Percentiles rank a stretch among this genome's conserved stretches.
Evolutionary conservation across 495 filamentous ascomycete species (phyloP).

Genomic region (Melanomma pulvis-pyrius): DNA sequence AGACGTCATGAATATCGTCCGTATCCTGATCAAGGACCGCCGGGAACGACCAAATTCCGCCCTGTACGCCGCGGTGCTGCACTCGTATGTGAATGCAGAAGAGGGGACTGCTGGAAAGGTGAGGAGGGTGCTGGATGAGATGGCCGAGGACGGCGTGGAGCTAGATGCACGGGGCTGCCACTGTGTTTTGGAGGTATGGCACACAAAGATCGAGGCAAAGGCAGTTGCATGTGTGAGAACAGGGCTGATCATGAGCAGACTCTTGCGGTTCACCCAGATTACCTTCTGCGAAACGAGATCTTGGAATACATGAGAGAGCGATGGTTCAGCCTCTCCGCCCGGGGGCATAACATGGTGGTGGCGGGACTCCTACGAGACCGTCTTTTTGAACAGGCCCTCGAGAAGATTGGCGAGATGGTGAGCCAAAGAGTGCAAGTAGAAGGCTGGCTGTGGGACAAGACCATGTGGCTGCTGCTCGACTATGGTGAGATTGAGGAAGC

Average conservation of each 20-base stretch:
- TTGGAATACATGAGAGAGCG: constrained; percentile 69
- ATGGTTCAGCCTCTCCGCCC: constrained; percentile 67
- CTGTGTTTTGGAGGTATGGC: constrained; percentile 65
- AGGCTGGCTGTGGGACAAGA: constrained; percentile 73
- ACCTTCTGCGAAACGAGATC: constrained; percentile 70
- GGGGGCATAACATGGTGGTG: constrained; percentile 69
- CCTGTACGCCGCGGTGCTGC: constrained; percentile 74
- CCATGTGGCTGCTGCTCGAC: constrained; percentile 70
- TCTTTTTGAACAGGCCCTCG: constrained; percentile 78
- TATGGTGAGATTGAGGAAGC: constrained; percentile 76
- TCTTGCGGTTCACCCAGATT: constrained; percentile 83
- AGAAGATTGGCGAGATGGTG: constrained; percentile 69
- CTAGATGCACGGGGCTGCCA: constrained; percentile 70
- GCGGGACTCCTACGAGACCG: constrained; percentile 76
- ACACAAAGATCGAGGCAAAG: not conserved
- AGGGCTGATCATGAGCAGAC: constrained; percentile 51
- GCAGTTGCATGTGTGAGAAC: not conserved
- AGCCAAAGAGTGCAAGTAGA: constrained; percentile 58
- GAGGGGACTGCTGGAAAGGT: constrained; percentile 67
- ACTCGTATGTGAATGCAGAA: constrained; percentile 64
- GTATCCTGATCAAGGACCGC: constrained; percentile 63
- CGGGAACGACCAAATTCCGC: constrained; percentile 63
- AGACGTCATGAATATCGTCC: constrained; percentile 48
- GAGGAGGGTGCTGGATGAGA: constrained; percentile 65
- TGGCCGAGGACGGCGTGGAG: constrained; percentile 62